Evolutionary conservation across 495 filamentous ascomycete species (phyloP), one percentile per base, ranked within the genome.

Genomic region (Emericellopsis terricola): DNA sequence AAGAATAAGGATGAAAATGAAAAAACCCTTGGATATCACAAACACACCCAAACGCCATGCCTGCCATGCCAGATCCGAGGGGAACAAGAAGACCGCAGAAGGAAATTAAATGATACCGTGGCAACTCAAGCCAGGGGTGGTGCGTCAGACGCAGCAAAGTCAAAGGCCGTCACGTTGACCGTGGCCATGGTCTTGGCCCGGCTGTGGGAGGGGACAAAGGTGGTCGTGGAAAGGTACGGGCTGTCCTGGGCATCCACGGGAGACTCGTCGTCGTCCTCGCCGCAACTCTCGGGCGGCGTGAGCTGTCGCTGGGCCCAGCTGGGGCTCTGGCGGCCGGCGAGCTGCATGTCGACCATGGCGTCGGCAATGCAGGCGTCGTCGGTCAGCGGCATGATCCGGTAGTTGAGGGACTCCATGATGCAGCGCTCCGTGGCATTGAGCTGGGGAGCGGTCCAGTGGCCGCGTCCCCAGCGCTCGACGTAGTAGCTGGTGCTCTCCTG

Each of bases 391-490:
- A 68, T 41, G 31, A 71, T 59, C 16, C 64, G 50, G 39, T 64
- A 69, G 28, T 51, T 52, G 28, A 71, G 43, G 45, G 52, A 62
- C 52, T 71, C 64, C 53, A 69, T 61, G 33, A 71, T 61, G 44
- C 56, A 63, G 14, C 56, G 46, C 40, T 69, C 61, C 11, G 67
- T 69, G 36, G 56, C 58, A 37, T 69, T 71, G 44, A 69, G 51
- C 53, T 69, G 64, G 33, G 60, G 54, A 45, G 50, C 56, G 10
- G 59, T 59, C 67, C 67, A 71, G 29, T 57, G 36, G 36, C 57
- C 48, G 28, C 45, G 47, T 18, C 62, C 67, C 64, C 62, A 67
- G 24, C 41, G 37, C 4, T 49, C 38, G 16, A 45, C 37, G 49
- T 62, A 67, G 38, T 53, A 57, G 30, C 45, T 48, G 0, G 61